A percentile compares a stretch with the other conserved stretches of the same genome.
Evolutionary conservation across 441 rosid species (phyloP).

Genomic region (Theobroma grandiflorum): DNA sequence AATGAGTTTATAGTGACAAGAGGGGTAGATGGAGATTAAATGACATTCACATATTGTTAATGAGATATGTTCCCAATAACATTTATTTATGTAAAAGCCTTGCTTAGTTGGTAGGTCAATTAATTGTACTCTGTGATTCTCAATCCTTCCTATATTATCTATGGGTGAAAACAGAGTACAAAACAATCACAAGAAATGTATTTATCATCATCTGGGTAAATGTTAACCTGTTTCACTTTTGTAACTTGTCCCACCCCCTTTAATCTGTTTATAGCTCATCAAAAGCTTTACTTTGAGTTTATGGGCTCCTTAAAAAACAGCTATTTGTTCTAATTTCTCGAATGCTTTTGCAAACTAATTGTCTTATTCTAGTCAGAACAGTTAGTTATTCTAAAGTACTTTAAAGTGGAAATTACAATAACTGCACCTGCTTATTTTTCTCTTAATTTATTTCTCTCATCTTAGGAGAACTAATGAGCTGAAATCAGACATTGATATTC

Average conservation of each 20-base stretch:
- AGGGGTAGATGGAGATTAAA: slow-evolving; percentile 1
- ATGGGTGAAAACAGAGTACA: not conserved
- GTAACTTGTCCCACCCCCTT: not conserved
- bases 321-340: not conserved
- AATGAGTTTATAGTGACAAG: not conserved
- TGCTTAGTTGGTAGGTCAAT: not conserved
- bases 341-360: not conserved
- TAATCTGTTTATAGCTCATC: slow-evolving; percentile 8
- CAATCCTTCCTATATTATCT: not conserved
- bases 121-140: not conserved
- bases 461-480: slow-evolving; percentile 89
- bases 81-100: not conserved
- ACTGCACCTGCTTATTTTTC: slow-evolving; percentile 23
- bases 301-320: slow-evolving; percentile 5
- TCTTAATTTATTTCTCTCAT: slow-evolving; percentile 20
- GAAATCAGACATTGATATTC: slow-evolving; percentile 75
- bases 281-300: not conserved
- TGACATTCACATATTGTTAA: not conserved
- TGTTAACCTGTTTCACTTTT: not conserved
- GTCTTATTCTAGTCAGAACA: not conserved
- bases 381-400: not conserved
- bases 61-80: not conserved
- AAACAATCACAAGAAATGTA: not conserved
- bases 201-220: slow-evolving; percentile 6
- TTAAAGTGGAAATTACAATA: slow-evolving; percentile 14